Evolutionary conservation across 768 basidiomycete genomes (phyloP).

Genomic region (Polyporus arcularius): DNA sequence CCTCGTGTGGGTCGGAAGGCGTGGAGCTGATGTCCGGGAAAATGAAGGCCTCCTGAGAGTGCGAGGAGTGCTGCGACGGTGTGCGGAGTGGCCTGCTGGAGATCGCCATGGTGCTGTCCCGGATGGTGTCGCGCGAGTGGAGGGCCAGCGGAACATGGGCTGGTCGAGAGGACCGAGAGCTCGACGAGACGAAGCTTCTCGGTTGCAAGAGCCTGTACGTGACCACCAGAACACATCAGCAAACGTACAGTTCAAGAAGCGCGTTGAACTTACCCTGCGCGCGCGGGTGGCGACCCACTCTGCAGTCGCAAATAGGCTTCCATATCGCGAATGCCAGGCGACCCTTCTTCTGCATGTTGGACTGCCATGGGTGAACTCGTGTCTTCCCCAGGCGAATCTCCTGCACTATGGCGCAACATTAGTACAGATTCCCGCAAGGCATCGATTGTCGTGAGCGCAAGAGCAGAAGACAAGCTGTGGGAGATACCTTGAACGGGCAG

Average conservation of each 20-base stretch:
- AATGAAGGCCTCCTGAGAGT: slow-evolving; percentile 39
- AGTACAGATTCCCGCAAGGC: slow-evolving; percentile 2
- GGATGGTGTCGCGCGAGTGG: slow-evolving; percentile 66
- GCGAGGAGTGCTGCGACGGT: slow-evolving; percentile 20
- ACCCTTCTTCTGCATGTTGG: background rate
- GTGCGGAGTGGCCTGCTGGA: slow-evolving; percentile 45
- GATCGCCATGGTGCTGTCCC: slow-evolving; percentile 65
- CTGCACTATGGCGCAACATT: slow-evolving; percentile 13
- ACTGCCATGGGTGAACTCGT: background rate
- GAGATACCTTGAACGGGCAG: background rate
- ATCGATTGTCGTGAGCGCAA: background rate
- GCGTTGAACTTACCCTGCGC: slow-evolving; percentile 5
- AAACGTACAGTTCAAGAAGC: too few species aligned
- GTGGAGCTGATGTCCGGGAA: slow-evolving; percentile 33
- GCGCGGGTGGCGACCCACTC: slow-evolving; percentile 12
- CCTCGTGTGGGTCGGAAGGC: background rate
- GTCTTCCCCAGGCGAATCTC: background rate
- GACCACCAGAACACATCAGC: slow-evolving; percentile 3
- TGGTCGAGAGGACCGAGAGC: slow-evolving; percentile 24
- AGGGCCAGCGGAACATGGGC: slow-evolving; percentile 28
- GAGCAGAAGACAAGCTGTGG: background rate
- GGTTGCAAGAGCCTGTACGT: slow-evolving; percentile 55
- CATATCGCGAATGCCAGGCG: slow-evolving; percentile 9
- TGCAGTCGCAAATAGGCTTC: slow-evolving; percentile 15
- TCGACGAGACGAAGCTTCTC: slow-evolving; percentile 43